phyloP scores from a whole-genome alignment of 352 stramenopile genomes.

The Aphanomyces stellatus region DNA sequence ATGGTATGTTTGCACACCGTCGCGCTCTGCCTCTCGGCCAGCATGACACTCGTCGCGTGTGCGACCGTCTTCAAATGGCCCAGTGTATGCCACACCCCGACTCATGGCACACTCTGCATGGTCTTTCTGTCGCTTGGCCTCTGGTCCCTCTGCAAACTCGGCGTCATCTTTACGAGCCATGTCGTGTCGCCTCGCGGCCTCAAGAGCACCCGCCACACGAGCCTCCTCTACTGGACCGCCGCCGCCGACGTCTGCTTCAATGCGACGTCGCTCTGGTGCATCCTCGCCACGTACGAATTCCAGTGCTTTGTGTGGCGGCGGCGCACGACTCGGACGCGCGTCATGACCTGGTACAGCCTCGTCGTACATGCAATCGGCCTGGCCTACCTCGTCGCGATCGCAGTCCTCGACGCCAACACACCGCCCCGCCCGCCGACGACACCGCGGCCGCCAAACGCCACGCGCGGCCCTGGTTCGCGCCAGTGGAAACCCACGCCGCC shows the following conservation, averaged over 20 bases:
- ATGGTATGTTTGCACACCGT: not conserved
- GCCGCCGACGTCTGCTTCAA: not conserved
- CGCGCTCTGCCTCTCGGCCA: not conserved
- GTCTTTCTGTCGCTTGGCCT: not conserved
- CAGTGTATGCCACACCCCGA: not conserved
- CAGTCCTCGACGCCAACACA: not conserved
- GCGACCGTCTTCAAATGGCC: slow-evolving; percentile 6
- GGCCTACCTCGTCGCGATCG: not conserved
- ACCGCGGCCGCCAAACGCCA: not conserved
- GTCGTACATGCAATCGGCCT: not conserved
- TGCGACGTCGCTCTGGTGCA: slow-evolving; percentile 3
- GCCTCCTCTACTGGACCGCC: not conserved
- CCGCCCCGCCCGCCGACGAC: not conserved
- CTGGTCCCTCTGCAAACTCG: not conserved
- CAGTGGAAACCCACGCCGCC: not conserved
- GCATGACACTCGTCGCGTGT: slow-evolving; percentile 1
- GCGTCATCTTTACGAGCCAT: not conserved
- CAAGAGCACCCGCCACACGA: not conserved
- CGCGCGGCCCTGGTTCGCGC: not conserved
- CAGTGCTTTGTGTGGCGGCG: slow-evolving; percentile 1
- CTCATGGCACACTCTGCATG: slow-evolving; percentile 14
- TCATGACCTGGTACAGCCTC: not conserved
- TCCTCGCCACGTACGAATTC: not conserved
- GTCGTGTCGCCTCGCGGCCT: not conserved
- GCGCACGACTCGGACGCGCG: not conserved